These are phyloP conservation scores for Heliosperma pusillum DNA, from an alignment of 148 eudicot genomes.

Conservation along the genomic window DNA sequence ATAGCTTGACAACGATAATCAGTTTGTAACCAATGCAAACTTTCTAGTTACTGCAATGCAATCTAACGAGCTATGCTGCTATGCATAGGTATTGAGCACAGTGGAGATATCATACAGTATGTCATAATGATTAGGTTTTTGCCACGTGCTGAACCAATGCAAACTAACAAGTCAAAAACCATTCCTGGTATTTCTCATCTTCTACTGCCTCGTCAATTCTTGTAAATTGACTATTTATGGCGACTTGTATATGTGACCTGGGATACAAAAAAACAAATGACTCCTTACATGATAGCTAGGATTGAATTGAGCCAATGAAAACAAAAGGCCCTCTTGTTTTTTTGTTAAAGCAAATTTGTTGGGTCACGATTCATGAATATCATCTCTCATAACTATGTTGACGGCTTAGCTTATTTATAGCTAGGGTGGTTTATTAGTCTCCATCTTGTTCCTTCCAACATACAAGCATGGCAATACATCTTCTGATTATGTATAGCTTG, in stretches of 20 bases:
- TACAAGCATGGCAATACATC: constrained; percentile 43
- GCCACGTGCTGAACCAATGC: not conserved
- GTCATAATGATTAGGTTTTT: too few species aligned
- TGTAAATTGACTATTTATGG: not conserved
- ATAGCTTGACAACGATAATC: not conserved
- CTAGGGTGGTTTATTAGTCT: not conserved
- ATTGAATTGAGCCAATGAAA: too few species aligned
- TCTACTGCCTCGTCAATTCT: not conserved
- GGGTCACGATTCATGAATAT: too few species aligned
- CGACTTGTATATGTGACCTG: not conserved
- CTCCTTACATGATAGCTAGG: not conserved
- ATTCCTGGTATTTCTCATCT: too few species aligned
- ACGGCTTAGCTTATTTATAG: not conserved
- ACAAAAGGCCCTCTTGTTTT: too few species aligned
- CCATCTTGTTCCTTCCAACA: constrained; percentile 45
- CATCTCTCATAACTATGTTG: too few species aligned
- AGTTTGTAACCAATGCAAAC: not conserved
- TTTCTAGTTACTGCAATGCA: too few species aligned
- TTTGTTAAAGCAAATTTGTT: too few species aligned
- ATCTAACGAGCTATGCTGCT: too few species aligned
- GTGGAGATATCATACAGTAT: too few species aligned
- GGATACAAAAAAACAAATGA: not conserved
- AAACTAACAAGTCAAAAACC: not conserved
- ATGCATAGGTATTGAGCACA: not conserved
- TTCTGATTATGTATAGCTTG: constrained; percentile 42